Evolutionary conservation across 2,329 filamentous ascomycete species (phyloP).

Genomic region (Colletotrichum sp.): DNA sequence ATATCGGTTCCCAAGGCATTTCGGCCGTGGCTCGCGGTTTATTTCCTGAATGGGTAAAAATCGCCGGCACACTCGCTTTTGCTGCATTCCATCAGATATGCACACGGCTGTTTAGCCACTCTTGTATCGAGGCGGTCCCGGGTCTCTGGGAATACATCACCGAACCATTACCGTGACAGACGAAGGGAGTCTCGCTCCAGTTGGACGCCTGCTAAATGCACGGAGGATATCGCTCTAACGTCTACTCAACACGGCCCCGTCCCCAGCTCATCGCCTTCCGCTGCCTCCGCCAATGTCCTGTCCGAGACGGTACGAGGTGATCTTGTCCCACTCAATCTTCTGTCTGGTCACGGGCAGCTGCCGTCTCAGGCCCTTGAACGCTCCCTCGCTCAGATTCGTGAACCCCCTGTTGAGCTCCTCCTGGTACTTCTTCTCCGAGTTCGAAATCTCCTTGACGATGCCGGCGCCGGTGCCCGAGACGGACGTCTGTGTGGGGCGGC

Average conservation of each 20-base stretch:
- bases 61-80: background rate
- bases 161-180: background rate
- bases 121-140: background rate
- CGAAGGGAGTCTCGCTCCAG: background rate
- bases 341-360: slow-evolving; percentile 96
- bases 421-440: slow-evolving; percentile 89
- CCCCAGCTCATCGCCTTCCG: slow-evolving; percentile 49
- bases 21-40: background rate
- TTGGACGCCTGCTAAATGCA: background rate
- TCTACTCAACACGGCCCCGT: background rate
- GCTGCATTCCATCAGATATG: background rate
- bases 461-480: slow-evolving; percentile 69
- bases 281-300: slow-evolving; percentile 79
- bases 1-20: background rate
- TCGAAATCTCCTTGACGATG: slow-evolving; percentile 78
- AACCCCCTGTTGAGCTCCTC: slow-evolving; percentile 95
- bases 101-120: background rate
- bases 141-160: background rate
- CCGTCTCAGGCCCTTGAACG: slow-evolving; percentile 90
- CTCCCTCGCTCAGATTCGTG: slow-evolving; percentile 85
- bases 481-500: slow-evolving; percentile 71
- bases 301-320: slow-evolving; percentile 86
- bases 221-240: background rate
- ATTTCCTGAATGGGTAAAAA: background rate
- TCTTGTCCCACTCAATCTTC: slow-evolving; percentile 99